A percentile compares a stretch with the other conserved stretches of the same genome.
These are phyloP conservation scores for Colletotrichum sansevieriae DNA, from an alignment of 2,329 filamentous ascomycete species.

Conservation along the genomic window DNA sequence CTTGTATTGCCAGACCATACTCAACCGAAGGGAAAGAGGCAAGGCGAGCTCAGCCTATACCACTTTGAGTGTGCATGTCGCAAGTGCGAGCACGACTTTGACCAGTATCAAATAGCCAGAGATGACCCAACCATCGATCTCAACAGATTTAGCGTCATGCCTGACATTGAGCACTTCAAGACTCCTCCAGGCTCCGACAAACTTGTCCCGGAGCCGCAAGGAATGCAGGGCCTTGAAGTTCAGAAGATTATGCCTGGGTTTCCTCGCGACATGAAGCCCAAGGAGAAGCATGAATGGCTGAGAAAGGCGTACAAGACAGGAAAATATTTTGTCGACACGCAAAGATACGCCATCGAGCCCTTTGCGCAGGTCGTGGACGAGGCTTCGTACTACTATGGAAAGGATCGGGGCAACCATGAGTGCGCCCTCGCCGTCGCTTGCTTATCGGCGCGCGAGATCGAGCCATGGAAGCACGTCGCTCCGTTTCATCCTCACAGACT, in stretches of 20 bases:
- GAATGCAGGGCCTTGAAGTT: constrained; percentile 2
- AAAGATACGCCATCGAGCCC: constrained; percentile 64
- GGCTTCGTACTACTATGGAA: constrained; percentile 59
- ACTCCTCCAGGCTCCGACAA: constrained; percentile 14
- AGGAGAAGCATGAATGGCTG: constrained; percentile 46
- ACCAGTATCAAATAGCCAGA: constrained; percentile 65
- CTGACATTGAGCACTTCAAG: constrained; percentile 49
- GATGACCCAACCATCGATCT: constrained; percentile 56
- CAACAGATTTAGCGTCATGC: constrained; percentile 60
- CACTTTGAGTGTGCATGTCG: constrained; percentile 65
- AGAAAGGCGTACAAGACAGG: constrained; percentile 54
- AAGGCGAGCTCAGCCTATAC: constrained; percentile 60
- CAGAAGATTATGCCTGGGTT: constrained; percentile 8
- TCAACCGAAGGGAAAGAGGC: constrained; percentile 58
- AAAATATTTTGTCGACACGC: constrained; percentile 52
- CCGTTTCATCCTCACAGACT: constrained; percentile 65
- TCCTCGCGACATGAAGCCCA: constrained; percentile 3
- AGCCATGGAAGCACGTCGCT: constrained; percentile 63
- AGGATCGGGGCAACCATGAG: constrained; percentile 54
- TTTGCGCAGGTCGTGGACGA: constrained; percentile 60
- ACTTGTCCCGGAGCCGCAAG: not conserved
- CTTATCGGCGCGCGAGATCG: constrained; percentile 60
- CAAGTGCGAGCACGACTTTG: constrained; percentile 64
- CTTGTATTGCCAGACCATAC: constrained; percentile 58
- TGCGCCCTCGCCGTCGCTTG: constrained; percentile 61